phyloP scores from a whole-genome alignment of 768 basidiomycete species.

The Amanita polypyramis region DNA sequence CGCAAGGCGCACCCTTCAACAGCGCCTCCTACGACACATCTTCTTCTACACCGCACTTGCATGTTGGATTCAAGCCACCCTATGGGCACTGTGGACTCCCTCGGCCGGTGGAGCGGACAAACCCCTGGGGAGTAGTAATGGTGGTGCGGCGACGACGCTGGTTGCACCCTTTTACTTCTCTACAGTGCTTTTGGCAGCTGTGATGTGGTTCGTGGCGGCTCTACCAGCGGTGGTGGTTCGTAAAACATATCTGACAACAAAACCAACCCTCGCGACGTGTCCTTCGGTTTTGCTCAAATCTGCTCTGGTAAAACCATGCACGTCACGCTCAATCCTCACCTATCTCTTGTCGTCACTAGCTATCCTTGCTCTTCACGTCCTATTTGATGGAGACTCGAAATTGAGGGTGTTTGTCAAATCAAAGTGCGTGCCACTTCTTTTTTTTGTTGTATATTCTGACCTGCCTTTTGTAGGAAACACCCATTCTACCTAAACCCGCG shows the following conservation, averaged over 20 bases:
- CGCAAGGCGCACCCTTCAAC: constrained; percentile 49
- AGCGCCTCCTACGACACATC: constrained; percentile 45
- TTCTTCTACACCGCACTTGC: constrained; percentile 39
- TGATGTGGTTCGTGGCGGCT: constrained; percentile 41
- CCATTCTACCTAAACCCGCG: constrained; percentile 66
- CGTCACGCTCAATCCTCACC: constrained; percentile 30
- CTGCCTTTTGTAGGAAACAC: constrained; percentile 42
- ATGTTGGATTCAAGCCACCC: constrained; percentile 30
- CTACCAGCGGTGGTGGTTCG: constrained; percentile 48
- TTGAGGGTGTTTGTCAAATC: constrained; percentile 58
- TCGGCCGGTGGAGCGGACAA: constrained; percentile 24
- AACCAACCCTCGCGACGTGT: constrained; percentile 38
- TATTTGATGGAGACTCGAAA: constrained; percentile 28
- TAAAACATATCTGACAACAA: constrained; percentile 50
- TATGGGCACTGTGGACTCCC: constrained; percentile 34
- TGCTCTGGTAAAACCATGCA: constrained; percentile 37
- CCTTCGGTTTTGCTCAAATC: constrained; percentile 36
- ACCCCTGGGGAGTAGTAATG: constrained; percentile 20
- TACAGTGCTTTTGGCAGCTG: constrained; percentile 29
- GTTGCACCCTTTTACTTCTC: constrained; percentile 30
- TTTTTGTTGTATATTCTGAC: background rate
- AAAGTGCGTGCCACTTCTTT: constrained; percentile 26
- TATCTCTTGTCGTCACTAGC: constrained; percentile 38
- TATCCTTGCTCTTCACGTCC: constrained; percentile 32
- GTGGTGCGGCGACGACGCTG: too few species aligned